Conservation (phyloP, 148 eudicot genomes). For the Fagopyrum tataricum region DNA sequence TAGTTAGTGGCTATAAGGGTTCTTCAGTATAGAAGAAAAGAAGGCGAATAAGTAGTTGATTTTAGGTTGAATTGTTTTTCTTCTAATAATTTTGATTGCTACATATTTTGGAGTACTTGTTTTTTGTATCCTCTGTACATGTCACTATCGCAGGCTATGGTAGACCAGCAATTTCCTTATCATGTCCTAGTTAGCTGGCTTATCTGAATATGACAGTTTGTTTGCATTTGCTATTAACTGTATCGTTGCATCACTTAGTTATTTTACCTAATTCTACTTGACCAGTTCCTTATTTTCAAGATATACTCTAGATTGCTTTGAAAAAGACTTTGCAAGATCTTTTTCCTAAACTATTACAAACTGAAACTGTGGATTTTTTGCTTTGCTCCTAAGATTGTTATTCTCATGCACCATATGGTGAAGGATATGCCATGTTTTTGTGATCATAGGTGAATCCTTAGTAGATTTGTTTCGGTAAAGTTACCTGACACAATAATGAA, state of each 20-base stretch:
- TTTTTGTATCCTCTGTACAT: neutral
- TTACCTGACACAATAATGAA: neutral
- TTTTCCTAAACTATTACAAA: neutral
- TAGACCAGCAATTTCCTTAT: neutral
- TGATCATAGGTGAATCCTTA: neutral
- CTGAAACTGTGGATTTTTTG: neutral
- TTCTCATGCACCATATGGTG: neutral
- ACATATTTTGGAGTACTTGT: neutral
- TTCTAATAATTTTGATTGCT: slow-evolving; percentile 8
- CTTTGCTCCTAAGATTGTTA: neutral
- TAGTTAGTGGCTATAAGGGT: no score
- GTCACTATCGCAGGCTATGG: neutral
- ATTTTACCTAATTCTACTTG: slow-evolving; percentile 2
- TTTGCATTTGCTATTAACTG: neutral
- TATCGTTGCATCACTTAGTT: neutral
- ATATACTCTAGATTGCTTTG: neutral
- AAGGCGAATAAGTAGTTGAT: neutral
- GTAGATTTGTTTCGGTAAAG: no score
- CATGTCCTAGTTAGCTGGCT: slow-evolving; percentile 5
- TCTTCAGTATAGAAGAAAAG: no score
- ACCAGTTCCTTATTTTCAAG: neutral
- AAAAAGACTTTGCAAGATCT: neutral
- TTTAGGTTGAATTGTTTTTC: slow-evolving; percentile 4
- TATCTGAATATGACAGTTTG: slow-evolving; percentile 4
- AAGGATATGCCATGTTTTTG: neutral